Percentiles rank a stretch among this genome's conserved stretches.
Evolutionary conservation across 352 stramenopile genomes (phyloP).

Genomic region (Pythium vanterpoolii): DNA sequence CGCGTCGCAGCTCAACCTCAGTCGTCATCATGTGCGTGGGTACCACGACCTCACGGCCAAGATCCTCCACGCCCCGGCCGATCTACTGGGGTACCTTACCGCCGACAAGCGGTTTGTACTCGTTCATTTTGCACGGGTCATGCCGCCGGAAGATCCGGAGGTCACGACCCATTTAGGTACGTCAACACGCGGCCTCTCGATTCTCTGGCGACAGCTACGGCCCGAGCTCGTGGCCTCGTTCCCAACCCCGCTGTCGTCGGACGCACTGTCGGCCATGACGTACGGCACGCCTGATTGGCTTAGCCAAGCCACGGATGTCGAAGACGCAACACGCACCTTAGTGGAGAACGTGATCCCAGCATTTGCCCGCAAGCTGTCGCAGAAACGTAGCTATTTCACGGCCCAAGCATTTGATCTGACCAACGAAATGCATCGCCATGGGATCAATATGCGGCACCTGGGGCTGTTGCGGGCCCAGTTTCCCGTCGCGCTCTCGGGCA

Average conservation of each 20-base stretch:
- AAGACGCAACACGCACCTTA: slow-evolving; percentile 72
- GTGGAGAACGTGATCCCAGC: slow-evolving; percentile 67
- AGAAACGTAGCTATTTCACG: slow-evolving; percentile 53
- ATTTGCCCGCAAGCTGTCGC: slow-evolving; percentile 80
- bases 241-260: slow-evolving; percentile 60
- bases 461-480: slow-evolving; percentile 81
- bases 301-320: slow-evolving; percentile 52
- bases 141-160: slow-evolving; percentile 87
- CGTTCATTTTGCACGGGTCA: slow-evolving; percentile 80
- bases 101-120: slow-evolving; percentile 56
- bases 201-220: slow-evolving; percentile 91
- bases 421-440: slow-evolving; percentile 83
- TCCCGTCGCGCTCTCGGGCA: slow-evolving; percentile 68
- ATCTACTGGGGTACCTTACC: slow-evolving; percentile 79
- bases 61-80: slow-evolving; percentile 67
- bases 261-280: slow-evolving; percentile 85
- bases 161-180: slow-evolving; percentile 68
- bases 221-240: slow-evolving; percentile 75
- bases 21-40: slow-evolving; percentile 76
- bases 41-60: slow-evolving; percentile 88
- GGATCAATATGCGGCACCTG: slow-evolving; percentile 90
- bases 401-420: slow-evolving; percentile 51
- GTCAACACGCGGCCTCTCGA: slow-evolving; percentile 82
- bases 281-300: slow-evolving; percentile 87
- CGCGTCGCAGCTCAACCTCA: slow-evolving; percentile 77